Percentiles rank a stretch among this genome's conserved stretches.
Conservation (phyloP, 345 rosid species). For the Populus pruinosa region DNA sequence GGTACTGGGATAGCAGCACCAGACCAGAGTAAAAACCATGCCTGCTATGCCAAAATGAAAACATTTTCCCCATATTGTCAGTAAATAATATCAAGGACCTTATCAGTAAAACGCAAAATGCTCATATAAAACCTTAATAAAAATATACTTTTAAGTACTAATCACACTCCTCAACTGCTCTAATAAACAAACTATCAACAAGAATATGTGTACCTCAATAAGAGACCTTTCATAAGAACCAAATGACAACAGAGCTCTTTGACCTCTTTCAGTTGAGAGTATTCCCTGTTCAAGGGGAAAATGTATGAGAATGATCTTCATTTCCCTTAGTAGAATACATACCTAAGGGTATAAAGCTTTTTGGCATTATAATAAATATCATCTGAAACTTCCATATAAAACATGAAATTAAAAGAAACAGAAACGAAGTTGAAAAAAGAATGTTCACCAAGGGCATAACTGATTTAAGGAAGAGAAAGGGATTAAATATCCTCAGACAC, state of each 20-base stretch:
- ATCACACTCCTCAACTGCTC: no score
- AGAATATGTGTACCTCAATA: conserved; percentile 54
- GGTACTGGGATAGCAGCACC: no score
- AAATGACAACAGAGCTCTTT: conserved; percentile 56
- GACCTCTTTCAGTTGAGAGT: conserved; percentile 92
- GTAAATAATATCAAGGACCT: neutral
- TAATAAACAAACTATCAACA: neutral
- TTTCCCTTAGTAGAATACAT: neutral
- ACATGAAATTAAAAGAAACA: neutral
- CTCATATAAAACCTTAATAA: no score
- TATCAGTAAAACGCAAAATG: neutral
- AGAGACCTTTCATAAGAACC: conserved; percentile 76
- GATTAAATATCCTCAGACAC: no score
- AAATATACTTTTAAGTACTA: no score
- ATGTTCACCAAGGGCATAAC: no score
- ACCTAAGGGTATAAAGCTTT: neutral
- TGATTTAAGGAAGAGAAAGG: no score
- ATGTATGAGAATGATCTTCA: conserved; percentile 8
- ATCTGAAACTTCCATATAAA: neutral
- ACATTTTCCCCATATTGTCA: neutral
- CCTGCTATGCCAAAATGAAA: neutral
- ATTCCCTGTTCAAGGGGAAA: conserved; percentile 57
- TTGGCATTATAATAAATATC: neutral
- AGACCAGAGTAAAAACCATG: no score
- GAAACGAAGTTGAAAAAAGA: neutral